Conservation (phyloP, 257 asterid genomes). For the Solanum chilense region DNA sequence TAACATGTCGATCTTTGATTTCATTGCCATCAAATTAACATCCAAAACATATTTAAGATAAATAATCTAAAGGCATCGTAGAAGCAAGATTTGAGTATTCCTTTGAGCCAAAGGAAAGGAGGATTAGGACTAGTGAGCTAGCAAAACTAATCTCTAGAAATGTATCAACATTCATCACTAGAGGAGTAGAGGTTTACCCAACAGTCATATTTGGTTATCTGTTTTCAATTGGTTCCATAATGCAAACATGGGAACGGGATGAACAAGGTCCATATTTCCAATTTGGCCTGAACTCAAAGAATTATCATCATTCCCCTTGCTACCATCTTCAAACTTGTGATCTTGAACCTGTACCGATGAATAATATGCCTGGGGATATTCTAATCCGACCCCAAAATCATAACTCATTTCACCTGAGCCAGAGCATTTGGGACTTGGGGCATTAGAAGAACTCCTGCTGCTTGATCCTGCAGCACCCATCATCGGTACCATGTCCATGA, state of each 20-base stretch:
- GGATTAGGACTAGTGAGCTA: neutral
- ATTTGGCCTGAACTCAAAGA: conserved; percentile 1
- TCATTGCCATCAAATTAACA: neutral
- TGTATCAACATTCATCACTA: neutral
- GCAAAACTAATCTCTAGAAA: neutral
- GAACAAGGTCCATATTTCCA: conserved; percentile 22
- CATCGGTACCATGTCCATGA: conserved; percentile 20
- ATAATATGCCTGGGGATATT: conserved; percentile 17
- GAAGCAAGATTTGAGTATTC: neutral
- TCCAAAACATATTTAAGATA: neutral
- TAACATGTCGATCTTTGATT: neutral
- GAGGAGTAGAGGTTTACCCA: neutral
- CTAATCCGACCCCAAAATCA: conserved; percentile 23
- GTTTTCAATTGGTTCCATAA: conserved; percentile 43
- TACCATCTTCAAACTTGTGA: conserved; percentile 17
- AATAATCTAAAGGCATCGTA: neutral
- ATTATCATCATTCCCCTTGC: neutral
- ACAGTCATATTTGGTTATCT: neutral
- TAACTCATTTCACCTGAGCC: conserved; percentile 10
- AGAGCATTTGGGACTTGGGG: conserved; percentile 4
- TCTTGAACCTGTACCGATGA: conserved; percentile 6
- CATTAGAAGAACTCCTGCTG: conserved; percentile 9
- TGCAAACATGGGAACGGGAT: conserved; percentile 47
- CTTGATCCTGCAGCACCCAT: neutral
- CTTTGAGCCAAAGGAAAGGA: neutral